Evolutionary conservation across 192 early-diverging fungal genomes (phyloP).

Genomic region (Backusella macrospora): DNA sequence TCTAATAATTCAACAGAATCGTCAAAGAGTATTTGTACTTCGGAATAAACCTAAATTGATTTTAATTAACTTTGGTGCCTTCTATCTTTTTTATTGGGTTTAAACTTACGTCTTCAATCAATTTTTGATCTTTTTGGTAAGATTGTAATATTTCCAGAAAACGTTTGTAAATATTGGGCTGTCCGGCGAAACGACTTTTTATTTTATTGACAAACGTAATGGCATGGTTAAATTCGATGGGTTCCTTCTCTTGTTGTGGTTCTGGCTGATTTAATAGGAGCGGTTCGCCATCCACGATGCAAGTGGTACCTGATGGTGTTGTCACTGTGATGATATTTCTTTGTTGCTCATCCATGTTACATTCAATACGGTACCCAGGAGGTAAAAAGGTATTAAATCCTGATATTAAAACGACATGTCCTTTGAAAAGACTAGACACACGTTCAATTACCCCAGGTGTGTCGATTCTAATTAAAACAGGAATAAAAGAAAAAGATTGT

Average conservation of each 20-base stretch:
- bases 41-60: conserved; percentile 76
- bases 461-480: conserved; percentile 19
- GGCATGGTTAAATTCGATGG: conserved; percentile 96
- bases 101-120: conserved; percentile 81
- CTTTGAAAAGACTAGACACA: conserved; percentile 90
- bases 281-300: conserved; percentile 44
- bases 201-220: conserved; percentile 99
- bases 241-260: conserved; percentile 51
- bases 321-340: conserved; percentile 79
- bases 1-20: conserved; percentile 87
- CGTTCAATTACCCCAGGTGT: conserved; percentile 94
- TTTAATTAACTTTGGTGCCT: not conserved
- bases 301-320: conserved; percentile 72
- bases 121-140: conserved; percentile 93
- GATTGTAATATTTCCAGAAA: conserved; percentile 97
- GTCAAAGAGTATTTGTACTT: conserved; percentile 88
- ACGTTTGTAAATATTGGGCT: conserved; percentile 94
- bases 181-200: conserved; percentile 82
- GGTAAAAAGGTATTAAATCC: conserved; percentile 99
- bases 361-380: conserved; percentile 94
- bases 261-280: not conserved
- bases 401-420: conserved; percentile 84
- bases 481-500: not conserved
- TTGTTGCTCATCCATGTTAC: conserved; percentile 74
- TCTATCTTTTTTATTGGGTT: not conserved